Conservation (phyloP, 768 basidiomycete genomes). For the Auricularia auricula-judae region DNA sequence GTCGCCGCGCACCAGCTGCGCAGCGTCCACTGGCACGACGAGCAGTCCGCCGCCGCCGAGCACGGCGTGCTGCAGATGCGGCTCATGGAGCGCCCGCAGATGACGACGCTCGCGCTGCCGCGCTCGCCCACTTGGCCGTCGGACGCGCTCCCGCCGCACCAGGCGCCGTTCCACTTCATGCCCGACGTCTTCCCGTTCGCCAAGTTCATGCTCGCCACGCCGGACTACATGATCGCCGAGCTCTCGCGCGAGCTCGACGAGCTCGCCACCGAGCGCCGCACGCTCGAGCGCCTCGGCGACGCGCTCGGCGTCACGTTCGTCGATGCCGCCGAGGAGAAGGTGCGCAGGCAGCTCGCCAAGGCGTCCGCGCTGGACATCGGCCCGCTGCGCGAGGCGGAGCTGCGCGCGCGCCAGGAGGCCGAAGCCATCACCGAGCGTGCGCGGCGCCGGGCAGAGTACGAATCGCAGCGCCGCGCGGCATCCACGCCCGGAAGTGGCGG, state of each 20-base stretch:
- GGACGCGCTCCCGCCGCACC: slow-evolving; percentile 79
- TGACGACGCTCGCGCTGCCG: slow-evolving; percentile 89
- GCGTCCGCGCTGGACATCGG: slow-evolving; percentile 66
- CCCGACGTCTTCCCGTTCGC: slow-evolving; percentile 82
- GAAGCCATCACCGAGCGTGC: slow-evolving; percentile 41
- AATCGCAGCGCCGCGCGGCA: slow-evolving; percentile 9
- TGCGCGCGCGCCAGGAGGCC: slow-evolving; percentile 47
- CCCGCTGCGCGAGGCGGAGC: slow-evolving; percentile 49
- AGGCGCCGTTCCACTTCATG: slow-evolving; percentile 92
- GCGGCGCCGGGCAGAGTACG: slow-evolving; percentile 14
- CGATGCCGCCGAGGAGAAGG: slow-evolving; percentile 62
- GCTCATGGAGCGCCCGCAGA: slow-evolving; percentile 84
- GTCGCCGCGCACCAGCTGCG: slow-evolving; percentile 85
- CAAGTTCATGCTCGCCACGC: slow-evolving; percentile 95
- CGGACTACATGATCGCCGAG: slow-evolving; percentile 66
- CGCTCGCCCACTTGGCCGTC: slow-evolving; percentile 91
- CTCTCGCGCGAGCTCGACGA: slow-evolving; percentile 64
- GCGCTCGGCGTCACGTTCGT: slow-evolving; percentile 70
- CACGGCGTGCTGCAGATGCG: slow-evolving; percentile 54
- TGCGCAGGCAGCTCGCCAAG: slow-evolving; percentile 71
- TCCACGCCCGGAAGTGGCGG: not conserved
- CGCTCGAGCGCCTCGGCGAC: slow-evolving; percentile 58
- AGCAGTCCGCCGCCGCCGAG: slow-evolving; percentile 15
- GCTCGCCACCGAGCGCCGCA: slow-evolving; percentile 56
- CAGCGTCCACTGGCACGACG: slow-evolving; percentile 82